Evolutionary conservation across 352 stramenopile species (phyloP).

Genomic region (Phytophthora europaea): DNA sequence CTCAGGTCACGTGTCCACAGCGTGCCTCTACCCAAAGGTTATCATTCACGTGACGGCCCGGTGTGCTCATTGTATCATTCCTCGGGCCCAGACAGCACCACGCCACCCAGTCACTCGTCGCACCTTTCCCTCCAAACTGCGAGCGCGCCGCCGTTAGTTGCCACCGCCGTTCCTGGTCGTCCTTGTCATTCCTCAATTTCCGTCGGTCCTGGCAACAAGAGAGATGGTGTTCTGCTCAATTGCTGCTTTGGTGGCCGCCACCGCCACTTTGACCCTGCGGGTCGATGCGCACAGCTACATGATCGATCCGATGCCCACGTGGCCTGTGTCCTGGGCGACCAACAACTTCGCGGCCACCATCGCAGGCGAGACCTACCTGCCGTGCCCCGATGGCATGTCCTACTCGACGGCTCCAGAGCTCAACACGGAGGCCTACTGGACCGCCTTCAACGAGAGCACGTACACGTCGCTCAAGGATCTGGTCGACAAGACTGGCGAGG

Average conservation of each 20-base stretch:
- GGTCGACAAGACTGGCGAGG: constrained; percentile 13
- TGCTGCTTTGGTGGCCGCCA: constrained; percentile 18
- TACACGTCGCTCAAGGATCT: constrained; percentile 44
- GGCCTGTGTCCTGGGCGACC: constrained; percentile 36
- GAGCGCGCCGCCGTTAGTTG: not conserved
- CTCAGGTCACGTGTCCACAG: constrained; percentile 1
- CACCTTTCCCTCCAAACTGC: constrained; percentile 33
- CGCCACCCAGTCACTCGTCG: constrained; percentile 22
- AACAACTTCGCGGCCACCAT: constrained; percentile 48
- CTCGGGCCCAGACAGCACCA: constrained; percentile 25
- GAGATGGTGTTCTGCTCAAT: constrained; percentile 30
- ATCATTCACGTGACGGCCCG: not conserved
- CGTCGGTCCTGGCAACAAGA: constrained; percentile 15
- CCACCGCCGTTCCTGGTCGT: not conserved
- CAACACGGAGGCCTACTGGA: constrained; percentile 41
- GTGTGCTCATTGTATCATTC: constrained; percentile 27
- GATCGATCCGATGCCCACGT: constrained; percentile 43
- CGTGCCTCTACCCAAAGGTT: constrained; percentile 11
- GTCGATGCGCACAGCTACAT: constrained; percentile 41
- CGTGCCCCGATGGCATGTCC: constrained; percentile 35
- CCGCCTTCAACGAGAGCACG: constrained; percentile 33
- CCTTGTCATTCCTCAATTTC: constrained; percentile 31
- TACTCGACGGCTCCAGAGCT: constrained; percentile 31
- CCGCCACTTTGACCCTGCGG: constrained; percentile 8
- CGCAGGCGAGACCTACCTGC: constrained; percentile 40